Percentiles rank a stretch among this genome's conserved stretches.
These are phyloP conservation scores for Colletotrichum lindemuthianum DNA, from an alignment of 2,329 filamentous ascomycete species.

Conservation along the genomic window DNA sequence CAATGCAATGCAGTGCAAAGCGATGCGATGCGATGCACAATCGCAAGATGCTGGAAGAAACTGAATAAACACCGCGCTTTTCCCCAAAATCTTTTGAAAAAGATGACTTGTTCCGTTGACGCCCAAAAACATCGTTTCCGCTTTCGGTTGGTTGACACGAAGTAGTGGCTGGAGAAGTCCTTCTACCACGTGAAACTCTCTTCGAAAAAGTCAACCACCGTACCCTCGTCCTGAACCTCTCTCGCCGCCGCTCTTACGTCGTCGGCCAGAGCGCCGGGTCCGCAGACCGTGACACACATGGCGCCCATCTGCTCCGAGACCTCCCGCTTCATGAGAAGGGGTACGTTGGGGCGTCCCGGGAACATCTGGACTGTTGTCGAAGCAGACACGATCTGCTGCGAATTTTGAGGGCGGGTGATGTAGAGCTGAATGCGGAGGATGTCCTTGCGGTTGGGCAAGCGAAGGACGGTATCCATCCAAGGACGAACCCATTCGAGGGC, in stretches of 20 bases:
- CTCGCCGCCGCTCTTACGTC: slow-evolving; percentile 78
- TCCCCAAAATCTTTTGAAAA: slow-evolving; percentile 10
- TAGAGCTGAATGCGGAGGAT: slow-evolving; percentile 89
- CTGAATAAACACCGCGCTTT: slow-evolving; percentile 16
- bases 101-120: slow-evolving; percentile 33
- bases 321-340: slow-evolving; percentile 82
- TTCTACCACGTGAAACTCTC: slow-evolving; percentile 77
- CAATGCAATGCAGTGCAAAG: too few relatives aligned
- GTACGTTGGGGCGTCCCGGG: slow-evolving; percentile 86
- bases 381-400: slow-evolving; percentile 81
- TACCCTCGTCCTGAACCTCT: slow-evolving; percentile 66
- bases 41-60: slow-evolving; percentile 1
- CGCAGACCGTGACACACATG: slow-evolving; percentile 87
- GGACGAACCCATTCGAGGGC: slow-evolving; percentile 93
- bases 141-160: neutral
- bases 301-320: slow-evolving; percentile 84
- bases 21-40: neutral
- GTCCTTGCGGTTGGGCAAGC: slow-evolving; percentile 82
- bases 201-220: slow-evolving; percentile 78
- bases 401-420: slow-evolving; percentile 85
- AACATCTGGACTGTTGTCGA: slow-evolving; percentile 90
- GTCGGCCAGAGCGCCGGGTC: slow-evolving; percentile 78
- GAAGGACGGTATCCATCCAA: slow-evolving; percentile 80
- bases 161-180: neutral
- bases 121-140: slow-evolving; percentile 27